Percentiles rank a stretch among this genome's conserved stretches.
These are phyloP conservation scores for Sporothrix luriei DNA, from an alignment of 2,329 filamentous ascomycete genomes.

Conservation along the genomic window DNA sequence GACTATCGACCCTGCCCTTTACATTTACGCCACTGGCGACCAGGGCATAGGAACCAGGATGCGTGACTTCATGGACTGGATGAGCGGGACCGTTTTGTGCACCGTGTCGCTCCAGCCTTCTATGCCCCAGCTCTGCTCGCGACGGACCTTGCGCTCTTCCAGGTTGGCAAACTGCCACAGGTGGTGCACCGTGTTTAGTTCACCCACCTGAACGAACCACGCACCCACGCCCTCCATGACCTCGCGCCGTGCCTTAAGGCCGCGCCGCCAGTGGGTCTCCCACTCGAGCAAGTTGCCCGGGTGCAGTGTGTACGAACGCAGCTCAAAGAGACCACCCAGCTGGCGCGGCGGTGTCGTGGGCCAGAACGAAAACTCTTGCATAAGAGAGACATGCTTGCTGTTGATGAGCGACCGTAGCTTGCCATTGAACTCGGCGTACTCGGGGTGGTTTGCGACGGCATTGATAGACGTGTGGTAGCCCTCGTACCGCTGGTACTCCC, in stretches of 20 bases:
- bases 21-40: slow-evolving; percentile 79
- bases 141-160: slow-evolving; percentile 84
- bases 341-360: slow-evolving; percentile 88
- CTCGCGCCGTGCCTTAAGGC: slow-evolving; percentile 84
- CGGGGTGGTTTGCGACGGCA: slow-evolving; percentile 78
- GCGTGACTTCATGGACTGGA: slow-evolving; percentile 93
- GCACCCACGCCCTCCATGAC: slow-evolving; percentile 98
- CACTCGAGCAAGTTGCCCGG: slow-evolving; percentile 95
- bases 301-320: slow-evolving; percentile 94
- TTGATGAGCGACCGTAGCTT: slow-evolving; percentile 85
- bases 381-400: slow-evolving; percentile 83
- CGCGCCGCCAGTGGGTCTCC: slow-evolving; percentile 97
- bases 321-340: slow-evolving; percentile 90
- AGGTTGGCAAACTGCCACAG: slow-evolving; percentile 98
- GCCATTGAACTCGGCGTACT: slow-evolving; percentile 78
- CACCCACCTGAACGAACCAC: slow-evolving; percentile 98
- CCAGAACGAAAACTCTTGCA: slow-evolving; percentile 99
- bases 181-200: slow-evolving; percentile 96
- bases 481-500: slow-evolving; percentile 97
- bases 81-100: slow-evolving; percentile 96
- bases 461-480: slow-evolving; percentile 93
- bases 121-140: slow-evolving; percentile 93
- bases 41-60: slow-evolving; percentile 94
- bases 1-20: background rate
- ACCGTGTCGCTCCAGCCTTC: slow-evolving; percentile 97